phyloP scores from a whole-genome alignment of 164 flowering plant genomes.

The Nymphaea thermarum region DNA sequence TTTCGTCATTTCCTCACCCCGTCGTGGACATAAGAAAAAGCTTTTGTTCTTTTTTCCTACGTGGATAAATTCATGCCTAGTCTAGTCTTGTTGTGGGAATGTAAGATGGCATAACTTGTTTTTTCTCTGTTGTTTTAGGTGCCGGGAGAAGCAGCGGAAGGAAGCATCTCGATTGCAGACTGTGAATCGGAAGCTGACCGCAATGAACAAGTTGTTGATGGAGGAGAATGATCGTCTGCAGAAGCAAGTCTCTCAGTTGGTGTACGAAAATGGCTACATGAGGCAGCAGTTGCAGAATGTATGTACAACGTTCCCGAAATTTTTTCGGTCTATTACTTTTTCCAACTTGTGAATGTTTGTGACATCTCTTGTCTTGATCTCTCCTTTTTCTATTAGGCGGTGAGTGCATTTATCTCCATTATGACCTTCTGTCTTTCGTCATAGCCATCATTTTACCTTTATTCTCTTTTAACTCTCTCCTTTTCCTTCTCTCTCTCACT shows the following conservation, averaged over 20 bases:
- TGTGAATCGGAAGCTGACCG: slow-evolving; percentile 68
- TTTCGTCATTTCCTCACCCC: neutral
- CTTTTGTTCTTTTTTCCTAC: neutral
- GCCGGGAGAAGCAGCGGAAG: slow-evolving; percentile 86
- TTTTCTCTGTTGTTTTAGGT: slow-evolving; percentile 23
- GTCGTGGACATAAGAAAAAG: no score
- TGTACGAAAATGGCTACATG: slow-evolving; percentile 76
- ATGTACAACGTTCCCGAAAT: slow-evolving; percentile 6
- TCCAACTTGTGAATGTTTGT: no score
- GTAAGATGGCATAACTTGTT: neutral
- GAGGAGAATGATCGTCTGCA: slow-evolving; percentile 89
- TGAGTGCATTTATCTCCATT: neutral
- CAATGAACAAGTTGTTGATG: slow-evolving; percentile 90
- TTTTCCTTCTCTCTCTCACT: no score
- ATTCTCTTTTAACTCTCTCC: no score
- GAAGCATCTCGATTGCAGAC: slow-evolving; percentile 74
- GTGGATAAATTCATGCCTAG: neutral
- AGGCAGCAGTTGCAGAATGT: slow-evolving; percentile 54
- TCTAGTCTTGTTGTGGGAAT: neutral
- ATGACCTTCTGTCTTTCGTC: neutral
- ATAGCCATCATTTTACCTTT: neutral
- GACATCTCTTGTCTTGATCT: neutral
- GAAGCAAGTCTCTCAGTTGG: slow-evolving; percentile 79
- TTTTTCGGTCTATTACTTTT: no score
- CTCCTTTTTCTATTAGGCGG: neutral